Conservation (phyloP, 805 yeast species). For the Saturnispora besseyi region DNA sequence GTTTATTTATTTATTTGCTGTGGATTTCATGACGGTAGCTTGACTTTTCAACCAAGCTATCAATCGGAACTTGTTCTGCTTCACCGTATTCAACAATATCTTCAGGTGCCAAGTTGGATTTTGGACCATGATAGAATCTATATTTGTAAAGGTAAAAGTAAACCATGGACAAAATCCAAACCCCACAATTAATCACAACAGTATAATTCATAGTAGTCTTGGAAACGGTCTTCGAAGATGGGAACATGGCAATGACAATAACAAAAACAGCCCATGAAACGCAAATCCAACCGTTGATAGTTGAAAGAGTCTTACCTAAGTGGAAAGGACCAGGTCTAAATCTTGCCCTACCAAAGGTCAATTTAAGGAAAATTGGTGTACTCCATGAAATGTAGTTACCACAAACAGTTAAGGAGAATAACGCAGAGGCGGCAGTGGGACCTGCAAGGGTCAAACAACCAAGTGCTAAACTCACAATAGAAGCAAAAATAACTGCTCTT, state of each 20-base stretch:
- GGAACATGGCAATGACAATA: constrained; percentile 55
- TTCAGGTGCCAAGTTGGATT: constrained; percentile 20
- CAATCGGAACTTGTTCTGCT: constrained; percentile 11
- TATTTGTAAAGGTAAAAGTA: constrained; percentile 20
- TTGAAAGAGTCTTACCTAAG: constrained; percentile 42
- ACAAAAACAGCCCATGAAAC: constrained; percentile 43
- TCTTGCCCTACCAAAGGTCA: constrained; percentile 39
- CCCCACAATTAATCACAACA: constrained; percentile 50
- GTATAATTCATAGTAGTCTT: constrained; percentile 60
- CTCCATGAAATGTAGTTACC: constrained; percentile 60
- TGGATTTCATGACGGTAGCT: background rate
- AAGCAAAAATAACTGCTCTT: constrained; percentile 51
- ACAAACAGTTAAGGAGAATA: constrained; percentile 54
- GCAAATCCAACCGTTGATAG: constrained; percentile 37
- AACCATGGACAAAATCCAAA: constrained; percentile 20
- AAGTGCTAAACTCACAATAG: constrained; percentile 38
- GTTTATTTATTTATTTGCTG: background rate
- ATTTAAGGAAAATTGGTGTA: constrained; percentile 45
- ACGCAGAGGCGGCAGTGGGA: constrained; percentile 54
- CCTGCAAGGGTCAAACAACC: constrained; percentile 55
- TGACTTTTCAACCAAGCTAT: background rate
- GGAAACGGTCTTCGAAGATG: constrained; percentile 34
- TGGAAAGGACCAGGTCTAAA: constrained; percentile 62
- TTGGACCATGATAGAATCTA: constrained; percentile 23
- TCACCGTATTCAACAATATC: constrained; percentile 12